Percentiles rank a stretch among this genome's conserved stretches.
These are phyloP conservation scores for Lycium ferocissimum DNA, from an alignment of 257 asterid species.

Conservation along the genomic window DNA sequence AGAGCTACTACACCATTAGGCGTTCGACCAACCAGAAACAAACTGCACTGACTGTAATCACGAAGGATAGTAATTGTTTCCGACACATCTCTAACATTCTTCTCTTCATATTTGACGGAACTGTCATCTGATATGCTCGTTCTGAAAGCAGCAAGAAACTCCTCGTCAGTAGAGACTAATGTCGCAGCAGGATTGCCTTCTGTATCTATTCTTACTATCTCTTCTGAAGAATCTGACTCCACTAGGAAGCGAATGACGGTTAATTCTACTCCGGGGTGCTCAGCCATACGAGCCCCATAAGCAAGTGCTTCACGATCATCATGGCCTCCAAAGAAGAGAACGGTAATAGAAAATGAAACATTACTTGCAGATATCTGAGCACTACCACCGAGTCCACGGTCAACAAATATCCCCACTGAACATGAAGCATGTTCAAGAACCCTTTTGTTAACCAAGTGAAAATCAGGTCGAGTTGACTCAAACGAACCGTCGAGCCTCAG, in stretches of 20 bases:
- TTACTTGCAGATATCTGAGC: conserved; percentile 62
- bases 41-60: conserved; percentile 43
- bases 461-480: conserved; percentile 56
- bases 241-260: conserved; percentile 40
- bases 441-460: conserved; percentile 46
- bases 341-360: conserved; percentile 47
- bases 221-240: conserved; percentile 37
- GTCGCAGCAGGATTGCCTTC: neutral
- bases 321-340: conserved; percentile 56
- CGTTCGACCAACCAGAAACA: conserved; percentile 54
- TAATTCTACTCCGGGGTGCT: conserved; percentile 63
- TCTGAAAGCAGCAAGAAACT: conserved; percentile 36
- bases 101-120: conserved; percentile 41
- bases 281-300: conserved; percentile 62
- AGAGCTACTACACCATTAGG: conserved; percentile 46
- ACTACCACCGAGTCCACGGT: conserved; percentile 67
- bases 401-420: conserved; percentile 59
- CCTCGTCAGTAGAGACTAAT: conserved; percentile 40
- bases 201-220: conserved; percentile 34
- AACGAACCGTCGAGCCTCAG: conserved; percentile 53
- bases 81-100: conserved; percentile 21
- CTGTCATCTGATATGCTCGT: conserved; percentile 13
- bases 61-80: conserved; percentile 38
- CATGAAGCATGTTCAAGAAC: conserved; percentile 61
- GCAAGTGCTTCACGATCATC: conserved; percentile 70